A percentile compares a stretch with the other conserved stretches of the same genome.
Evolutionary conservation across 2,329 filamentous ascomycete genomes (phyloP).

Genomic region (Penicillium corylophilum): DNA sequence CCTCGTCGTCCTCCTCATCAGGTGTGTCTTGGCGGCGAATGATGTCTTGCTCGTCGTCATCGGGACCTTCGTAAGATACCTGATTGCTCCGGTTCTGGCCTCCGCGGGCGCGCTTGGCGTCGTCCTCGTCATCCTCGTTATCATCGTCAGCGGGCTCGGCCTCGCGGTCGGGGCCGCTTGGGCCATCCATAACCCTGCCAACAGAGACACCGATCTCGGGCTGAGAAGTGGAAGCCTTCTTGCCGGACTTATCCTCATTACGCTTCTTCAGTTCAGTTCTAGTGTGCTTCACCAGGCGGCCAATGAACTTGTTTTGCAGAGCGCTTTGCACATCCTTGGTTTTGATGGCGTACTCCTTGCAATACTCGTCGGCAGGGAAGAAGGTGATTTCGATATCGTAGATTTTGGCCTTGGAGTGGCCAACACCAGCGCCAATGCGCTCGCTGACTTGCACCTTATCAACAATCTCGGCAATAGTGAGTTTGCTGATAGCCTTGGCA

Average conservation of each 20-base stretch:
- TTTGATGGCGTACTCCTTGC: slow-evolving; percentile 77
- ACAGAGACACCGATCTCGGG: slow-evolving; percentile 71
- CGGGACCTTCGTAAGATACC: slow-evolving; percentile 86
- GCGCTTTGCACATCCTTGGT: slow-evolving; percentile 73
- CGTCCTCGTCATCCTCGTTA: slow-evolving; percentile 76
- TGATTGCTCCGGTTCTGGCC: slow-evolving; percentile 72
- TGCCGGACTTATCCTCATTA: slow-evolving; percentile 56
- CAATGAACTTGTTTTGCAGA: slow-evolving; percentile 78
- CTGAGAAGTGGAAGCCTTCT: slow-evolving; percentile 64
- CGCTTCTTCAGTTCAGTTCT: slow-evolving; percentile 79
- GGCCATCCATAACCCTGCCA: slow-evolving; percentile 55
- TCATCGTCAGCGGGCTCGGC: slow-evolving; percentile 67
- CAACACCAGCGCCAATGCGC: slow-evolving; percentile 68
- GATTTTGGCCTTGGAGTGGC: slow-evolving; percentile 71
- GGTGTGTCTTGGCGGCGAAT: slow-evolving; percentile 63
- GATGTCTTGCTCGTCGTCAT: slow-evolving; percentile 83
- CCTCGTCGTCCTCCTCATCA: slow-evolving; percentile 55
- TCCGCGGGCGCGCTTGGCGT: slow-evolving; percentile 60
- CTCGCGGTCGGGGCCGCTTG: slow-evolving; percentile 49
- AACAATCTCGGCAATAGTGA: slow-evolving; percentile 79
- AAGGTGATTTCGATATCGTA: slow-evolving; percentile 81
- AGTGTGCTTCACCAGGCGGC: slow-evolving; percentile 67
- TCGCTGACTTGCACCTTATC: slow-evolving; percentile 81
- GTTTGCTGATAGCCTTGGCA: slow-evolving; percentile 84
- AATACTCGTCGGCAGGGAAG: slow-evolving; percentile 82